Percentiles rank a stretch among this genome's conserved stretches.
phyloP scores from a whole-genome alignment of 441 rosid species.

The Populus tomentosa region DNA sequence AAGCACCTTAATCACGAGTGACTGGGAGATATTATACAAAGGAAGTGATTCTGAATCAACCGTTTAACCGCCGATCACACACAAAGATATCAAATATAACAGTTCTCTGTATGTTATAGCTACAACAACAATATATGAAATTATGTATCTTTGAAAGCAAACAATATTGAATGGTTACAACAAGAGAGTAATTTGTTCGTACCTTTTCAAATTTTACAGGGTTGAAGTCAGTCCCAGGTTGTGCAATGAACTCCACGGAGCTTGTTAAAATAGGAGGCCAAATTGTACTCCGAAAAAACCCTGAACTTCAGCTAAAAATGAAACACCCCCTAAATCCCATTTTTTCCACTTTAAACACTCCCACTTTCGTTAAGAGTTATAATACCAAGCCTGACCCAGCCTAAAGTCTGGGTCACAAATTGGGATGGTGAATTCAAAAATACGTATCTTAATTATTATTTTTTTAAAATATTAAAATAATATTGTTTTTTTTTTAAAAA shows the following conservation, averaged over 20 bases:
- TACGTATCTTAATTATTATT: too few relatives aligned
- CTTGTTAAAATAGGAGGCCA: background rate
- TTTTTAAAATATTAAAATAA: too few relatives aligned
- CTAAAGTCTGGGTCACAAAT: too few relatives aligned
- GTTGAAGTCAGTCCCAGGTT: background rate
- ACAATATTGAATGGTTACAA: background rate
- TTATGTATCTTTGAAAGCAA: background rate
- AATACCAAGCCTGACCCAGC: too few relatives aligned
- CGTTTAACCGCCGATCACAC: background rate
- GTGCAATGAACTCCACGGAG: background rate
- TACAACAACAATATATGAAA: too few relatives aligned
- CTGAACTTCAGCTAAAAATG: background rate
- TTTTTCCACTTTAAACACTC: too few relatives aligned
- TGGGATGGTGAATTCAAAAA: too few relatives aligned
- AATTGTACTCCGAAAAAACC: too few relatives aligned
- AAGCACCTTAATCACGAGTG: background rate
- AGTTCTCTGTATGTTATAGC: background rate
- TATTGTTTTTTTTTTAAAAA: too few relatives aligned
- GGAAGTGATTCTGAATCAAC: background rate
- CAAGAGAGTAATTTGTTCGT: background rate
- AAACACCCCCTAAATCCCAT: background rate
- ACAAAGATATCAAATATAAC: background rate
- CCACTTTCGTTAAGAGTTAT: too few relatives aligned
- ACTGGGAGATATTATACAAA: background rate
- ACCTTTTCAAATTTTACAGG: background rate